Base-by-base conservation (phyloP, 2,329 filamentous ascomycete species). In the Mycosphaerelloides madeirae region DNA sequence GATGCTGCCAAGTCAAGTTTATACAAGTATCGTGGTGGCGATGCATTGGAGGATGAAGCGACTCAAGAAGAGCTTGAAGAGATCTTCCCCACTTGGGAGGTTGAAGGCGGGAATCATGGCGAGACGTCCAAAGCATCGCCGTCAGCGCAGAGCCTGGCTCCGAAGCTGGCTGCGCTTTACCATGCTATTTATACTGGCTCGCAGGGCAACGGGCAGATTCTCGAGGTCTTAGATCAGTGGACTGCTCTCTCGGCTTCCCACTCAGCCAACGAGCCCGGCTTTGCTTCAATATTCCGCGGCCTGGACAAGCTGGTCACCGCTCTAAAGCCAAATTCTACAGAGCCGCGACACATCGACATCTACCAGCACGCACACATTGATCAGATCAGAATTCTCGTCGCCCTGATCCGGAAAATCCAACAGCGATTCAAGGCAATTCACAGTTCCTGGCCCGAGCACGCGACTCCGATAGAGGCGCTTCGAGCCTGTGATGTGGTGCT, bases 11-110 rank as follows among this genome's bases (percentile, higher is more conserved):
- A 84, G 50, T 80, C 79, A 4, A 89, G 85, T 50, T 67, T 95
- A 31, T 98, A 95, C 66, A 83, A 82, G 15, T 96, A 93, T 68
- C 80, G 81, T 51, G 91, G 90, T 25, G 83, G 81, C 31, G 70
- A 79, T 31, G 85, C 90, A 49, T 83, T 90, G 37, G 81, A 87
- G 52, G 85, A 94, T 44, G 83, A 85, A 56, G 72, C 79, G 8
- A 80, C 88, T 41, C 78, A 84, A 50, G 78, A 84, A 43, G 86
- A 93, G 52, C 83, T 95, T 53, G 76, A 83, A 15, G 78, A 85
- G 52, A 71, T 97, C 6, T 97, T 97, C 69, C 91, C 1, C 79
- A 78, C 4, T 94, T 81, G 52, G 22, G 22, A 25, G 9, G 81
- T 86, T 12, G 75, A 77, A 1, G 74, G 76, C 15, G 32, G 12